Evolutionary conservation across 352 stramenopile genomes (phyloP), one percentile per base, ranked within the genome.

Genomic region (Pythium sp.): DNA sequence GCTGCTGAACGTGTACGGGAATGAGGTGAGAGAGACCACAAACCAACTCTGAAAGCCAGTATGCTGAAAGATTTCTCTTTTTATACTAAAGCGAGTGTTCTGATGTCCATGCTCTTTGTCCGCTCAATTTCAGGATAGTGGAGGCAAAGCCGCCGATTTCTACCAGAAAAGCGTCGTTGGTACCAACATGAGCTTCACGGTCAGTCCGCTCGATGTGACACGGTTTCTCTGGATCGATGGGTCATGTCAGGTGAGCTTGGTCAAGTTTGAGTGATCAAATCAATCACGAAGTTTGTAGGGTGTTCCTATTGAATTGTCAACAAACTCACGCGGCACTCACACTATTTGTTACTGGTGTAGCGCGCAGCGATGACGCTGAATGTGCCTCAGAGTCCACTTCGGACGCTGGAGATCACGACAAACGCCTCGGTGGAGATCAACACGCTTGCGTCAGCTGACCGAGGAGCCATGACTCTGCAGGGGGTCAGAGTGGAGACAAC

Each of bases 201-300:
- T 74, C 3, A 56, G 67, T n/a, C 75, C 85, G 3, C 63, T 80
- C 20, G 71, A 74, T 49, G 65, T 72, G 46, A 84, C 74, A 26
- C 79, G 66, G 6, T 90, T 93, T 43, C 55, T 92, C 28, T 90
- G 86, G 82, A 59, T 93, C 3, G 86, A 91, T 22, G 79, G 72
- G 1, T 91, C 83, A 2, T 93, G 83, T 24, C 86, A 93, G 76
- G 84, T 90, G 59, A 43, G 64, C 59, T 32, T 7, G 9, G 32
- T 4, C 32, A 38, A 46, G 38, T 5, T 46, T 46, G 14, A 38
- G 5, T 5, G 14, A 4, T 24, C 7, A 51, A 5, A 32, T 3
- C 43, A 51, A 20, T 20, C 20, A 5, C 18, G 20, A 49, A 49
- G 14, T 49, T 49, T 49, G 41, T 18, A 15, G 15, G 41, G 15